phyloP scores from a whole-genome alignment of 768 basidiomycete species.

The Macrolepiota albuminosa region DNA sequence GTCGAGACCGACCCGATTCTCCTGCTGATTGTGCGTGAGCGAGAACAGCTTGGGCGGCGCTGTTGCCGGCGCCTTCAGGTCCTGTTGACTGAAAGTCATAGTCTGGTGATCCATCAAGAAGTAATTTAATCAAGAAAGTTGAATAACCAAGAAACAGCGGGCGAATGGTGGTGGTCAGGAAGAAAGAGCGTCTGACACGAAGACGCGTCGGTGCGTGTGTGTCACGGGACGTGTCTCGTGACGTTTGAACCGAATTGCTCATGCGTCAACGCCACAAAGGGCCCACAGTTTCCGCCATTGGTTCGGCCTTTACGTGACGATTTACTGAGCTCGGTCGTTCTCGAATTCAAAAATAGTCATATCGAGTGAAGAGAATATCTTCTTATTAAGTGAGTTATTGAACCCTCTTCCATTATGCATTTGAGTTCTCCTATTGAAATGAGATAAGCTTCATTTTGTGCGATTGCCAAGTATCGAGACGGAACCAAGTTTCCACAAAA shows the following conservation, averaged over 20 bases:
- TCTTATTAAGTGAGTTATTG: neutral
- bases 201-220: neutral
- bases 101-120: neutral
- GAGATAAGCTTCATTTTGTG: neutral
- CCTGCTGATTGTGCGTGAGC: conserved; percentile 11
- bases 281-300: too few relatives aligned
- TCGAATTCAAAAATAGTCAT: neutral
- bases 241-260: neutral
- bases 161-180: neutral
- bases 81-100: neutral
- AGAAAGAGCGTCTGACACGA: neutral
- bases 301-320: neutral
- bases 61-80: neutral
- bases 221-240: neutral
- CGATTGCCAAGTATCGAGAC: neutral
- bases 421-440: neutral
- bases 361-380: neutral
- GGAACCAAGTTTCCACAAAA: neutral
- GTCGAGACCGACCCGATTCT: conserved; percentile 1
- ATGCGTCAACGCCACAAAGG: neutral
- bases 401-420: neutral
- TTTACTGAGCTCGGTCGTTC: neutral
- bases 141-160: neutral
- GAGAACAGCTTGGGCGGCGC: conserved; percentile 9
- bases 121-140: neutral